phyloP scores from a whole-genome alignment of 129 eudicot genomes.

The Escallonia herrerae region DNA sequence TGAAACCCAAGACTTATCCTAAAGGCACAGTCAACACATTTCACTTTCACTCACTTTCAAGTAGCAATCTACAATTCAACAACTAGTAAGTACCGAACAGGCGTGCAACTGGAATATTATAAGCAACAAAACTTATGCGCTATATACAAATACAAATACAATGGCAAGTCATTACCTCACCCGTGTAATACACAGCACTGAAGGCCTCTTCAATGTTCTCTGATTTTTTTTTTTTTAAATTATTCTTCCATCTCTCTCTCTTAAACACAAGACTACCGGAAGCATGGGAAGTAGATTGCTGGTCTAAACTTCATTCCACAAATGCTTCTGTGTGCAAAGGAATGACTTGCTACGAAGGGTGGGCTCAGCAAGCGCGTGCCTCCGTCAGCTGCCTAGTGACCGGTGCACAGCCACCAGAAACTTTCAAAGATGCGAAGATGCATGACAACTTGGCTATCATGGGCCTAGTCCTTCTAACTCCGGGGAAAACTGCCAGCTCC shows the following conservation, averaged over 20 bases:
- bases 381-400: conserved; percentile 51
- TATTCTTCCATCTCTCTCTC: conserved; percentile 11
- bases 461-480: conserved; percentile 35
- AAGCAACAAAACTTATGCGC: no score
- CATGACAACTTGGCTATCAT: conserved; percentile 70
- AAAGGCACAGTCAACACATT: no score
- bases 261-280: conserved; percentile 22
- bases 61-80: no score
- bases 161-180: no score
- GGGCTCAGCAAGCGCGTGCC: conserved; percentile 54
- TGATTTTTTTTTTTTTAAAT: background rate
- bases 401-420: conserved; percentile 39
- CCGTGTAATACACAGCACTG: background rate
- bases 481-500: conserved; percentile 35
- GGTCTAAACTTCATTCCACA: background rate
- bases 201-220: background rate
- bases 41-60: no score
- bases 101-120: no score
- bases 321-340: conserved; percentile 10
- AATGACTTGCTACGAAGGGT: background rate
- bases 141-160: no score
- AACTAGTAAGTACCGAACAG: no score
- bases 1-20: no score
- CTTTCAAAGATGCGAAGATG: conserved; percentile 58
- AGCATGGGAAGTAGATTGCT: conserved; percentile 6